phyloP scores from a whole-genome alignment of 768 basidiomycete species.

The Lactarius evosmus region DNA sequence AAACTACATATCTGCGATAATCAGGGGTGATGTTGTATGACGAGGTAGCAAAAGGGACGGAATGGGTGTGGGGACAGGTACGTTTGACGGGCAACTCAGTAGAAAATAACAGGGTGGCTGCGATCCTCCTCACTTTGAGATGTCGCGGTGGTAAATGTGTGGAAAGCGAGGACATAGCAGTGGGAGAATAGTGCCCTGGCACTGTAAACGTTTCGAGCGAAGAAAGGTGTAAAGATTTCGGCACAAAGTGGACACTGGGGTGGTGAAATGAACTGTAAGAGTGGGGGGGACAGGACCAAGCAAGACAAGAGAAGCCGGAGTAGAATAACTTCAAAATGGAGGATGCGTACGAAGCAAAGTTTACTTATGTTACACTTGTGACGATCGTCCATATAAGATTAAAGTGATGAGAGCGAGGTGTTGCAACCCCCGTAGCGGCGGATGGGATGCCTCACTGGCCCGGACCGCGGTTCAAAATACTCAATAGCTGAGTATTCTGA shows the following conservation, averaged over 20 bases:
- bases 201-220: neutral
- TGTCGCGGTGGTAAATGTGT: conserved; percentile 27
- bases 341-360: conserved; percentile 19
- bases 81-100: conserved; percentile 23
- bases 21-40: conserved; percentile 28
- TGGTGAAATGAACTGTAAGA: conserved; percentile 1
- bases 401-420: conserved; percentile 4
- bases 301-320: conserved; percentile 16
- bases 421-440: neutral
- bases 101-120: conserved; percentile 11
- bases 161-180: conserved; percentile 30
- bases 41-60: conserved; percentile 13
- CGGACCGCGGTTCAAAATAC: conserved; percentile 23
- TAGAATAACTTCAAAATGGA: conserved; percentile 23
- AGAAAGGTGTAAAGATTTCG: conserved; percentile 10
- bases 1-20: conserved; percentile 33
- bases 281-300: conserved; percentile 7
- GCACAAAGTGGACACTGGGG: neutral
- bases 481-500: conserved; percentile 20
- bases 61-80: conserved; percentile 11
- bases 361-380: conserved; percentile 24
- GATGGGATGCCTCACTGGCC: conserved; percentile 16
- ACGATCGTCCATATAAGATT: conserved; percentile 25
- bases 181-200: conserved; percentile 15
- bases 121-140: conserved; percentile 26